phyloP scores from a whole-genome alignment of 441 rosid genomes.

The Pelargonium myrrhifolium region DNA sequence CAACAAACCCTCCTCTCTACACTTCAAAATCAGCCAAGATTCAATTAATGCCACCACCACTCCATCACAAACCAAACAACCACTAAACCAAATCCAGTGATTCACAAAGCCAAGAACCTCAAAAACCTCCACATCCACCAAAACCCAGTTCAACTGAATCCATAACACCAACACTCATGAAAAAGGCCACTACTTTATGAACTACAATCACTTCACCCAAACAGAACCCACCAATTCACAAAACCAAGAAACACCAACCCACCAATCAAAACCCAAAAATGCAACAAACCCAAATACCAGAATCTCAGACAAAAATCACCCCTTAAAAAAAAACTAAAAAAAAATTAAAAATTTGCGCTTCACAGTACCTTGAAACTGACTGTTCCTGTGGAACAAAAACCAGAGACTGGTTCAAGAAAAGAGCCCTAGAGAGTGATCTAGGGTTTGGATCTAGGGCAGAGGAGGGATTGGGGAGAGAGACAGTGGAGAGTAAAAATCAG shows the following conservation, averaged over 20 bases:
- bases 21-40: background rate
- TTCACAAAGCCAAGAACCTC: background rate
- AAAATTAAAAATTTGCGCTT: background rate
- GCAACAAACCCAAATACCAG: background rate
- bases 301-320: background rate
- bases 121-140: background rate
- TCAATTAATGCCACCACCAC: background rate
- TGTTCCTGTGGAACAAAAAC: background rate
- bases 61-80: background rate
- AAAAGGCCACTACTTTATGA: background rate
- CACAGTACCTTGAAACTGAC: background rate
- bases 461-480: conserved; percentile 1
- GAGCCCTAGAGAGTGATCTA: background rate
- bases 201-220: conserved; percentile 3
- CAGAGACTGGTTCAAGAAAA: background rate
- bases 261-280: background rate
- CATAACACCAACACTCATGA: background rate
- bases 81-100: background rate
- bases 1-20: conserved; percentile 6
- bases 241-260: background rate
- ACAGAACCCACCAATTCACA: background rate
- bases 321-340: background rate
- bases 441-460: background rate
- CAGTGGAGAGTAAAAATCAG: background rate
- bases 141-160: background rate